Evolutionary conservation across 352 stramenopile genomes (phyloP).

Genomic region (Globisporangium barbulae): DNA sequence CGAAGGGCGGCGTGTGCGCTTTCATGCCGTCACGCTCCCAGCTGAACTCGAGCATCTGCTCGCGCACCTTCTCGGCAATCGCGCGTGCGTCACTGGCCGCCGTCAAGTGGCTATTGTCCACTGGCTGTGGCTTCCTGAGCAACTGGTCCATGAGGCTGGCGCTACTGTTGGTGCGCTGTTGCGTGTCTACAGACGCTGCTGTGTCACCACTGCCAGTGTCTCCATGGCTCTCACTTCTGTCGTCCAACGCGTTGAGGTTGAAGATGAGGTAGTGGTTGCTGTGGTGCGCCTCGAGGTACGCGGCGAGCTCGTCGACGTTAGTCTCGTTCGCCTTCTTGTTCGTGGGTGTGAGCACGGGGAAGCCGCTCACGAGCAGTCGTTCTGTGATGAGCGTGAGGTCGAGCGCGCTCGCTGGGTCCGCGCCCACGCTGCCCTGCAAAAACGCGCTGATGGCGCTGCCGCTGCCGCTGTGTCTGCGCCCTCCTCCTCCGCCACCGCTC

Average conservation of each 20-base stretch:
- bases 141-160: conserved; percentile 13
- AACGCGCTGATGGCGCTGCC: conserved; percentile 13
- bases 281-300: conserved; percentile 55
- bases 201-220: conserved; percentile 1
- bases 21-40: conserved; percentile 84
- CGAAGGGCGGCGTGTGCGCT: conserved; percentile 72
- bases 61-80: conserved; percentile 54
- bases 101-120: too few relatives aligned
- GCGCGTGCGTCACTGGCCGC: conserved; percentile 1
- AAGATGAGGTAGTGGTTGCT: conserved; percentile 73
- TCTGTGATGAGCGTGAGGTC: conserved; percentile 75
- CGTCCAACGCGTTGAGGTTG: conserved; percentile 65
- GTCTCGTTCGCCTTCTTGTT: conserved; percentile 73
- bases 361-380: conserved; percentile 58
- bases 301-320: conserved; percentile 66
- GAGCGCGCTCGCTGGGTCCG: conserved; percentile 29
- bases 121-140: background rate
- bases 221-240: conserved; percentile 5
- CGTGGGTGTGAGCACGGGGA: conserved; percentile 46
- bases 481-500: conserved; percentile 19
- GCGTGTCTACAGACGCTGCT: background rate
- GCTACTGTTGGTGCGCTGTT: background rate
- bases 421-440: conserved; percentile 17
- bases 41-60: conserved; percentile 84
- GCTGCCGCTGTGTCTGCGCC: conserved; percentile 34